Evolutionary conservation across 2,329 filamentous ascomycete genomes (phyloP).

Genomic region (Dactylellina sp.): DNA sequence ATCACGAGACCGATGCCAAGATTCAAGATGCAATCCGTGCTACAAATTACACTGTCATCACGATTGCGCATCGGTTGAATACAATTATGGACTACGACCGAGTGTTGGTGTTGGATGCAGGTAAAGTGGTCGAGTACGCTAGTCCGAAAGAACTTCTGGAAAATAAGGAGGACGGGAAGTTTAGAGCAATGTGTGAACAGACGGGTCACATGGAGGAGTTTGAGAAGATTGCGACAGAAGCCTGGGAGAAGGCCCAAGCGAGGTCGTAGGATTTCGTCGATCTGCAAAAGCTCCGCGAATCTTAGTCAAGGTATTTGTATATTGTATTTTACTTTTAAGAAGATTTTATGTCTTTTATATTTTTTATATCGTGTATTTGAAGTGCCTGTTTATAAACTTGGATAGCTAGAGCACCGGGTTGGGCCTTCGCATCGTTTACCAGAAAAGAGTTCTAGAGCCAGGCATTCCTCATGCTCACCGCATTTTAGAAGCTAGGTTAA

Average conservation of each 20-base stretch:
- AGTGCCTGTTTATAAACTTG: not conserved
- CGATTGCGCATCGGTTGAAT: constrained; percentile 80
- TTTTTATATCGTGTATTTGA: not conserved
- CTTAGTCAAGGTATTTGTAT: not conserved
- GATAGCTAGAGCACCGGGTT: not conserved
- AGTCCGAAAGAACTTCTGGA: constrained; percentile 73
- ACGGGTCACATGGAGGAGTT: constrained; percentile 72
- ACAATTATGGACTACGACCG: constrained; percentile 82
- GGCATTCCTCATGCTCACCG: too few species aligned
- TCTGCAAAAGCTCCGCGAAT: not conserved
- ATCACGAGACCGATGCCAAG: constrained; percentile 79
- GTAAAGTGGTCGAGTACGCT: constrained; percentile 76
- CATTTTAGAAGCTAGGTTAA: too few species aligned
- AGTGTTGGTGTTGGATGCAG: constrained; percentile 77
- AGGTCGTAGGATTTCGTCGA: constrained; percentile 1
- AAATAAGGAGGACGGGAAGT: constrained; percentile 41
- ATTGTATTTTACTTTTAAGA: not conserved
- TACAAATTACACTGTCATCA: constrained; percentile 74
- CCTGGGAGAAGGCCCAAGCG: constrained; percentile 34
- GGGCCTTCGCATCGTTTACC: too few species aligned
- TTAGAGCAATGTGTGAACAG: constrained; percentile 67
- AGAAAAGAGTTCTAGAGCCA: too few species aligned
- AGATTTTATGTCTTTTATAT: not conserved
- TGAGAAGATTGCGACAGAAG: constrained; percentile 63
- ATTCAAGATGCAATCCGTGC: constrained; percentile 80